These are phyloP conservation scores for Penicillium sp. DNA, from an alignment of 2,329 filamentous ascomycete species.

Conservation along the genomic window DNA sequence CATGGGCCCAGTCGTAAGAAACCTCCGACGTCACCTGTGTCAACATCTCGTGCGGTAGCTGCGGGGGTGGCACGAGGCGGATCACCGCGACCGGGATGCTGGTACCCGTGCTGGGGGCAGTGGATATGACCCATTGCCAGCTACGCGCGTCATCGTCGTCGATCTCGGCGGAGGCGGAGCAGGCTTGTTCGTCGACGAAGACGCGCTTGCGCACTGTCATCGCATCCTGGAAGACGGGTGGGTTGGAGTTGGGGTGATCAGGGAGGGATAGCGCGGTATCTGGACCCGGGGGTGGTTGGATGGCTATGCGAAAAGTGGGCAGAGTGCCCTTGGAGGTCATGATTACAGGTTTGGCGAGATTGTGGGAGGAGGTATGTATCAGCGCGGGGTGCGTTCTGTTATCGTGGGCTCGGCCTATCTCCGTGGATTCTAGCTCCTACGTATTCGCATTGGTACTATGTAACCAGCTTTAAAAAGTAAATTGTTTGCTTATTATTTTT, in stretches of 20 bases:
- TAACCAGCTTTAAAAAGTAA: too few relatives aligned
- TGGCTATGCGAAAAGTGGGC: slow-evolving; percentile 11
- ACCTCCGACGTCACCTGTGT: slow-evolving; percentile 19
- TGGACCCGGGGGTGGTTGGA: slow-evolving; percentile 25
- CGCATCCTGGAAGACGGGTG: slow-evolving; percentile 56
- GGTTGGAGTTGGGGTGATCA: slow-evolving; percentile 29
- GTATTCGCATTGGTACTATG: too few relatives aligned
- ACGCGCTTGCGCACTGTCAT: slow-evolving; percentile 55
- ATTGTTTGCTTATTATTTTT: too few relatives aligned
- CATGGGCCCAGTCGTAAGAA: slow-evolving; percentile 50
- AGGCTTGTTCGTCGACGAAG: slow-evolving; percentile 54
- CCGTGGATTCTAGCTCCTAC: too few relatives aligned
- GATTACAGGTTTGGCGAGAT: not conserved
- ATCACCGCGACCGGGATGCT: slow-evolving; percentile 64
- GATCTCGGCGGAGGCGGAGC: slow-evolving; percentile 63
- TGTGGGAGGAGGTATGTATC: not conserved
- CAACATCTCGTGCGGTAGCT: slow-evolving; percentile 53
- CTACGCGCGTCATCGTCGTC: slow-evolving; percentile 73
- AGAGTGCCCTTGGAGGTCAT: slow-evolving; percentile 4
- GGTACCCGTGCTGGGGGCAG: slow-evolving; percentile 38
- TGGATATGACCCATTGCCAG: slow-evolving; percentile 86
- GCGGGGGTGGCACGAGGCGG: slow-evolving; percentile 75
- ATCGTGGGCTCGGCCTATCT: too few relatives aligned
- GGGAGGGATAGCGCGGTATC: slow-evolving; percentile 22
- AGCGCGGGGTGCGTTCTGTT: not conserved